Conservation (phyloP, 2,329 filamentous ascomycete genomes). For the Canariomyces notabilis region DNA sequence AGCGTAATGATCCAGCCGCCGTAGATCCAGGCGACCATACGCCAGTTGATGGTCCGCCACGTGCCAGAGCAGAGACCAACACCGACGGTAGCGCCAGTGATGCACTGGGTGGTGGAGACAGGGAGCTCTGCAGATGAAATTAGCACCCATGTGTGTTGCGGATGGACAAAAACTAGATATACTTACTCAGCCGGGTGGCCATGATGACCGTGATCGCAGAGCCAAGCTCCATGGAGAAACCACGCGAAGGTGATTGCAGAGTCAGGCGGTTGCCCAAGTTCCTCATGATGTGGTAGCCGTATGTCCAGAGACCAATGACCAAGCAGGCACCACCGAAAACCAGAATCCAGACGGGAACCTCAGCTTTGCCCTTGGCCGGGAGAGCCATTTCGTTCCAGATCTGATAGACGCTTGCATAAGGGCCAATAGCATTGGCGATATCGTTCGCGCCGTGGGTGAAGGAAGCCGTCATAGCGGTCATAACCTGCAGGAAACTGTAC, state of each 20-base stretch:
- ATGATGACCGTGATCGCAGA: conserved; percentile 59
- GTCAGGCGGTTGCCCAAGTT: conserved; percentile 55
- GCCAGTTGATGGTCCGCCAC: conserved; percentile 57
- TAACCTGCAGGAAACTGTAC: conserved; percentile 55
- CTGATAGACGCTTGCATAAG: conserved; percentile 58
- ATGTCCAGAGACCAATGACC: conserved; percentile 54
- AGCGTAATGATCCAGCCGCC: conserved; percentile 58
- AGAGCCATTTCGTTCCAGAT: conserved; percentile 51
- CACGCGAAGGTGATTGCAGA: conserved; percentile 50
- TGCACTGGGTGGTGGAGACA: conserved; percentile 61
- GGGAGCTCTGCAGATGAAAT: conserved; percentile 42
- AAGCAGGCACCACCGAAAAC: conserved; percentile 31
- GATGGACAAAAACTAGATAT: neutral
- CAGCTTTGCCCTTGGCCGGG: conserved; percentile 35
- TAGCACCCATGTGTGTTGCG: neutral
- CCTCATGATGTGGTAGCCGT: conserved; percentile 60
- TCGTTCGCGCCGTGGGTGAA: conserved; percentile 66
- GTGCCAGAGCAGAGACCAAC: conserved; percentile 58
- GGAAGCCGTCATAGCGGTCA: conserved; percentile 57
- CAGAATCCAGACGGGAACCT: conserved; percentile 57
- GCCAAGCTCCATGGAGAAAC: conserved; percentile 55
- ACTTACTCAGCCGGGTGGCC: conserved; percentile 53
- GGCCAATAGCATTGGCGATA: conserved; percentile 58
- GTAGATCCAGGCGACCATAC: conserved; percentile 57
- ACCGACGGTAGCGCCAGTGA: conserved; percentile 57